Percentiles rank a stretch among this genome's conserved stretches.
These are phyloP conservation scores for Apiospora saccharicola DNA, from an alignment of 2,329 filamentous ascomycete species.

Conservation along the genomic window DNA sequence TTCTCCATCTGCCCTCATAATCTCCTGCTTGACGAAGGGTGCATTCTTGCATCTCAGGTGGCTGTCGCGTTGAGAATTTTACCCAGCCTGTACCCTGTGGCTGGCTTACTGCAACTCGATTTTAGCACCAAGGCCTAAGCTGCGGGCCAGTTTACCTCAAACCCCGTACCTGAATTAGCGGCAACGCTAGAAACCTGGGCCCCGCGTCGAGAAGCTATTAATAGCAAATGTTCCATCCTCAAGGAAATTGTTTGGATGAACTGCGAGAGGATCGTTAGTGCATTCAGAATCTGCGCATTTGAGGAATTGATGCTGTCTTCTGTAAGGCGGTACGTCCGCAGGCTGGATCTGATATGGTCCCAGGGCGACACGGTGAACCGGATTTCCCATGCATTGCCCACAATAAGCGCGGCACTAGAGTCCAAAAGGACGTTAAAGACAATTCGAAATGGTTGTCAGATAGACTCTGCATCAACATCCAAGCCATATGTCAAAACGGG, in stretches of 20 bases:
- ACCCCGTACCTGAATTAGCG: constrained; percentile 1
- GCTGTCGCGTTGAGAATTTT: no score
- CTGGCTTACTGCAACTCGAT: background rate
- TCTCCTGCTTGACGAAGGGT: background rate
- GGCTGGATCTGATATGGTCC: no score
- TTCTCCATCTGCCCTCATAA: background rate
- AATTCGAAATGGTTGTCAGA: background rate
- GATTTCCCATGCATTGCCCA: no score
- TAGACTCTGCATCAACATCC: background rate
- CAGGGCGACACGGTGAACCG: no score
- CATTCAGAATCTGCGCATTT: background rate
- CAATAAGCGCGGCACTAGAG: no score
- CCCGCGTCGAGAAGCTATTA: background rate
- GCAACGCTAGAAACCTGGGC: background rate
- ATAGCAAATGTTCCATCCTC: background rate
- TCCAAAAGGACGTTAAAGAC: no score
- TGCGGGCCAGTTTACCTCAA: background rate
- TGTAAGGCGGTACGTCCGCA: no score
- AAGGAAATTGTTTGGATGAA: background rate
- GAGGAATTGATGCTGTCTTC: background rate
- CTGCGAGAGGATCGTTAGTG: no score
- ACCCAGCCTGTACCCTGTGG: no score
- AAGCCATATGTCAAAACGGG: background rate
- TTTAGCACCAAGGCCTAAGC: background rate
- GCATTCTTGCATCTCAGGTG: background rate